A percentile compares a stretch with the other conserved stretches of the same genome.
Conservation (phyloP, 192 early-diverging fungal genomes). For the Coemansia sp. region DNA sequence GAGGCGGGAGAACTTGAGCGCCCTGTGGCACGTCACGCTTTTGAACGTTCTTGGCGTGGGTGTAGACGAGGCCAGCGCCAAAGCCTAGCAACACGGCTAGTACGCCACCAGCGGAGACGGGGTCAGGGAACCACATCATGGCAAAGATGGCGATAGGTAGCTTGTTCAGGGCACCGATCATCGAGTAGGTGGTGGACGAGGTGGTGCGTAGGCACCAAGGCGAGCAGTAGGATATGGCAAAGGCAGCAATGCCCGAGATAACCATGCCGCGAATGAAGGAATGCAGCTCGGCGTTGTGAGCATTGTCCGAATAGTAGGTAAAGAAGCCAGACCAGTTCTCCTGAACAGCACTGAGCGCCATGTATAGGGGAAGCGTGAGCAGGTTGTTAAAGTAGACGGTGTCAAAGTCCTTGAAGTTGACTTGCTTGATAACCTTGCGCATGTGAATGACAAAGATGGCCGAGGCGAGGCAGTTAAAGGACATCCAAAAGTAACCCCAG, state of each 20-base stretch:
- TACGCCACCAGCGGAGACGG: conserved; percentile 77
- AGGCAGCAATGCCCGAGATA: conserved; percentile 79
- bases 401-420: conserved; percentile 96
- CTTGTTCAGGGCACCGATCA: conserved; percentile 99
- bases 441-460: conserved; percentile 87
- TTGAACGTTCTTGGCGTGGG: conserved; percentile 67
- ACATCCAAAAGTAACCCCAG: conserved; percentile 86
- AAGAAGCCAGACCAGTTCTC: conserved; percentile 65
- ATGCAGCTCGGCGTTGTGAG: conserved; percentile 61
- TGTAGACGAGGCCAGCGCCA: conserved; percentile 70
- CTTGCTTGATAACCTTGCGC: conserved; percentile 84
- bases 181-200: conserved; percentile 82
- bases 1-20: conserved; percentile 43
- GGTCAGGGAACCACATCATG: conserved; percentile 93
- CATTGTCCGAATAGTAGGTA: conserved; percentile 44
- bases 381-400: conserved; percentile 98
- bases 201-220: conserved; percentile 60
- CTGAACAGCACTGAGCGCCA: conserved; percentile 64
- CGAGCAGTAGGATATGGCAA: conserved; percentile 86
- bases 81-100: conserved; percentile 86
- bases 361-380: conserved; percentile 77
- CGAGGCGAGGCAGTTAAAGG: conserved; percentile 84
- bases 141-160: conserved; percentile 92
- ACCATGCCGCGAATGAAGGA: conserved; percentile 68
- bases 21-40: conserved; percentile 55